Evolutionary conservation across 176 grass and related monocot species (phyloP), one percentile per base, ranked within the genome.

Genomic region (Oryza brachyantha): DNA sequence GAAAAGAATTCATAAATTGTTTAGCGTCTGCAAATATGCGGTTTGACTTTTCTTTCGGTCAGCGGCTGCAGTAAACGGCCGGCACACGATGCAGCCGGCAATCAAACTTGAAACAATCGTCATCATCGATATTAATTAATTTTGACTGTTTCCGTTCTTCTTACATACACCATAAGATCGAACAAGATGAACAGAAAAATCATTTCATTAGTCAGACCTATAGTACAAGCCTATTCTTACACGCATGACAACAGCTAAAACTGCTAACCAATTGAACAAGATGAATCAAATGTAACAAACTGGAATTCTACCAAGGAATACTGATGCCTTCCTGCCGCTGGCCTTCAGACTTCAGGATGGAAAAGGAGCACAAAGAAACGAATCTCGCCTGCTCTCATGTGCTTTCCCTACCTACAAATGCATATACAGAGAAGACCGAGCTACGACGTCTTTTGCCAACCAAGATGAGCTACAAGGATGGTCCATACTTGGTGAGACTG

Each of bases 201-300:
- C 32, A 45, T 72, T 89, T 77, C 82, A 31, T 81, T 77, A 3
- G 57, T 81, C 65, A 80, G 54, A 77, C 54, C 77, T 85, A 89
- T 7, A 76, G 25, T 63, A 88, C 57, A 80, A 67, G 58, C 76
- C 78, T 83, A 76, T 70, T 70, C 71, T 66, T 77, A 89, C 87
- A 84, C 13, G 34, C 77, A 60, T 76, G 68, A 31, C 29, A 59
- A 26, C 82, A 77, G 21, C 52, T 57, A 57, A 85, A 64, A 45
- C 37, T 7, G 8, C 87, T 81, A 89, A 37, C 58, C 65, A 25
- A 25, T 73, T 29, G 31, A 64, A 11, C 39, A 69, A 40, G 9
- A 74, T 41, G 17, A 72, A 85, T 6, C 5, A 57, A 85, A 75
- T 59, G 77, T 45, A 79, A 72, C 14, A 62, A 70, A 43, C 19